Evolutionary conservation across 2,329 filamentous ascomycete genomes (phyloP), one percentile per base, ranked within the genome.

Genomic region (Fusarium hainanense): DNA sequence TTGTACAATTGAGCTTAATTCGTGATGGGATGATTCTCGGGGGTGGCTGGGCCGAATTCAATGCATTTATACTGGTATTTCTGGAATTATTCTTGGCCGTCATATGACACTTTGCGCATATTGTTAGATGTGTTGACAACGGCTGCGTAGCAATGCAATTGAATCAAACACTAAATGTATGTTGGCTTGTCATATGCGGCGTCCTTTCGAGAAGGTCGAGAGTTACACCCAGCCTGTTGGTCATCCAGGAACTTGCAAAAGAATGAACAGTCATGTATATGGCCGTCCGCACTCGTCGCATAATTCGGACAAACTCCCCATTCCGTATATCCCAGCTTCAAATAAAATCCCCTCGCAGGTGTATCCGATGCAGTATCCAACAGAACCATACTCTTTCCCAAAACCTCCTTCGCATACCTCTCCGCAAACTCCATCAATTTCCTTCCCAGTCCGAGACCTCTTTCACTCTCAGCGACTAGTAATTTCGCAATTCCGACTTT

Each of bases 251-350:
- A 21, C 18, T 58, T 51, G 3, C 30, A 30, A 0, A 61, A 60
- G 1, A 58, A 60, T 0, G 54, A 51, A 12, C n/a, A 25, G 1
- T 44, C 28, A 13, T 60, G 58, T 4, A 61, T 13, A 16, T 23
- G 43, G 1, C 58, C 37, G 11, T 60, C 55, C 0, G 43, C 58
- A 21, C 20, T 60, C 3, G 50, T 28, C 14, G 58, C 55, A 60
- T 61, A 61, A 6, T 16, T 13, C 1, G 57, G 57, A n/a, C 57
- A 60, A 34, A 60, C 11, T 0, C 57, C 57, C 54, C 54, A 60
- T 42, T 60, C 57, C 3, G 27, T 58, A 1, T 60, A 60, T 1
- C 57, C 54, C 0, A 49, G 27, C 12, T 58, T 58, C 32, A 49
- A 23, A 4, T 60, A 60, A 2, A 60, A 60, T 3, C 57, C 57